phyloP scores from a whole-genome alignment of 345 rosid species.

The Arabis hirsuta region DNA sequence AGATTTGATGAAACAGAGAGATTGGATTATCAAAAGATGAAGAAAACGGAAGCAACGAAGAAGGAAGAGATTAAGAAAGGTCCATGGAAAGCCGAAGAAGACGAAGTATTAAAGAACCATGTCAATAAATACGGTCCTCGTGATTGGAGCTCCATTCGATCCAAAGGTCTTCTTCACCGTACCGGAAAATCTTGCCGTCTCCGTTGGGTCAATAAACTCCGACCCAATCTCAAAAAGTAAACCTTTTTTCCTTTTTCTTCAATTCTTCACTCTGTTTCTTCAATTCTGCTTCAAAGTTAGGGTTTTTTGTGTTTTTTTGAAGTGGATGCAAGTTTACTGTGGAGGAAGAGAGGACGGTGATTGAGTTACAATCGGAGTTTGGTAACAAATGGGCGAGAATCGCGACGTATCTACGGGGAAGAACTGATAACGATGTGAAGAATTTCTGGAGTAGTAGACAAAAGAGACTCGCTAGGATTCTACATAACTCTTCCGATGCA shows the following conservation, averaged over 20 bases:
- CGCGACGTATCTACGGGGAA: constrained; percentile 78
- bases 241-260: not conserved
- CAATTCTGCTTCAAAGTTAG: not conserved
- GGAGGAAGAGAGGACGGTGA: constrained; percentile 90
- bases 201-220: constrained; percentile 96
- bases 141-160: constrained; percentile 99
- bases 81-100: constrained; percentile 95
- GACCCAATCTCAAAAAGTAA: constrained; percentile 89
- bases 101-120: constrained; percentile 71
- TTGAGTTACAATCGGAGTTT: constrained; percentile 77
- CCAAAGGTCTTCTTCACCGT: constrained; percentile 89
- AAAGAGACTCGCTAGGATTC: constrained; percentile 78
- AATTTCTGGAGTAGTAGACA: constrained; percentile 96
- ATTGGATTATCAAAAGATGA: not conserved
- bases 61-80: constrained; percentile 73
- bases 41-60: constrained; percentile 51
- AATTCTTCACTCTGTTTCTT: not conserved
- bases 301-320: not conserved
- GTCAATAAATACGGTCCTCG: constrained; percentile 80
- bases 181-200: constrained; percentile 97
- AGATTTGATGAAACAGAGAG: not conserved
- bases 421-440: constrained; percentile 96
- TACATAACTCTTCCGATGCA: constrained; percentile 53
- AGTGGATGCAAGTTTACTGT: constrained; percentile 90
- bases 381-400: constrained; percentile 98